These are phyloP conservation scores for Mycena alexandri DNA, from an alignment of 768 basidiomycete species.

Conservation along the genomic window DNA sequence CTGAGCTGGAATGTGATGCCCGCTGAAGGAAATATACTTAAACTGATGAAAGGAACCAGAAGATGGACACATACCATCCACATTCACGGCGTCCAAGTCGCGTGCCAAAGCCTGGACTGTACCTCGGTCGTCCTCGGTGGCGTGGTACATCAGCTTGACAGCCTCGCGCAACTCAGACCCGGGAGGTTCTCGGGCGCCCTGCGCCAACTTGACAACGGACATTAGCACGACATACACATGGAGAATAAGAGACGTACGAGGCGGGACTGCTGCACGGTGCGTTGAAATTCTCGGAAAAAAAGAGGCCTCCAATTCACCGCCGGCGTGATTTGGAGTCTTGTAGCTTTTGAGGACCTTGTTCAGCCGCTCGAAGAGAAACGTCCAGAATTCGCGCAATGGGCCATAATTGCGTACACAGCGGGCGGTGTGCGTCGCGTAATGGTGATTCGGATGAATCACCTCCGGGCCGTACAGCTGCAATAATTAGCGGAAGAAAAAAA, in stretches of 20 bases:
- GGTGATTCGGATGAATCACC: background rate
- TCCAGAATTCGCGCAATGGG: conserved; percentile 2
- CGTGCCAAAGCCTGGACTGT: conserved; percentile 29
- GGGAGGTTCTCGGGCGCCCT: background rate
- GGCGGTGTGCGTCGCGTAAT: background rate
- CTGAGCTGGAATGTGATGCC: conserved; percentile 20
- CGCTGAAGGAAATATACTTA: background rate
- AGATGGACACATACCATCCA: conserved; percentile 37
- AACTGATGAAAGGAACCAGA: background rate
- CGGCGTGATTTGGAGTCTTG: conserved; percentile 5
- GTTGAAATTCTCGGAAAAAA: conserved; percentile 3
- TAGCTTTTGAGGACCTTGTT: background rate
- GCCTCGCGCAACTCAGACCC: conserved; percentile 19
- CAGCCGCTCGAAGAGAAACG: background rate
- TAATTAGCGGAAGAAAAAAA: too few relatives aligned
- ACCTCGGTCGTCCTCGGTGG: conserved; percentile 41
- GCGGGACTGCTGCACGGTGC: background rate
- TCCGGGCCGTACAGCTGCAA: background rate
- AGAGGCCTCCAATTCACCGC: background rate
- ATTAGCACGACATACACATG: background rate
- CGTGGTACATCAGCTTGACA: conserved; percentile 39
- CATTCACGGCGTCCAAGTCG: conserved; percentile 39
- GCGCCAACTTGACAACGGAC: background rate
- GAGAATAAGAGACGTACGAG: background rate
- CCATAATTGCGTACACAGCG: conserved; percentile 1